Evolutionary conservation across 805 yeast species (phyloP), one percentile per base, ranked within the genome.

Genomic region (Saturnispora hagleri): DNA sequence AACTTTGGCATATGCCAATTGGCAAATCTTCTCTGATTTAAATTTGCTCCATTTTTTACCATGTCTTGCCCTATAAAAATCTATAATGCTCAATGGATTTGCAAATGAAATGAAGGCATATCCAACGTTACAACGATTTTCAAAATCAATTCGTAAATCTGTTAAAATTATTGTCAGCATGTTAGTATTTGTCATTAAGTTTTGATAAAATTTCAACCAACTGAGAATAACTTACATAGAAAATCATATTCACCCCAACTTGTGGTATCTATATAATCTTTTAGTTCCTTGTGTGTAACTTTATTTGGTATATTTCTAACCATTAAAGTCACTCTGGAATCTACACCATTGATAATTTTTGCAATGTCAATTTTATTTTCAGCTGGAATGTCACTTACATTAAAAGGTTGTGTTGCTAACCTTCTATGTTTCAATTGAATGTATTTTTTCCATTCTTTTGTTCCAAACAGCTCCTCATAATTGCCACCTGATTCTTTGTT

Each of bases 271-370:
- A 78, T 60, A 57, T 73, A 72, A 31, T 67, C 68, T 55, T 77
- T 73, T 41, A 78, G 67, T 56, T 71, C 69, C 34, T 68, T 63
- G 55, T 74, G 78, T 45, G 64, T 72, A 31, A 76, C 69, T 57
- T 75, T 76, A 60, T 77, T 78, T 31, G 82, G 82, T 43, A 77
- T 76, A 53, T 77, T 77, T 50, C 79, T 69, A 34, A 77, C 68
- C 82, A 77, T 76, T 40, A 77, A 59, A 0, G 82, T 77, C 9
- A 71, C 72, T 38, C 82, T 64, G 36, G 65, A 64, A 54, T 77
- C 81, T 35, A 57, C 53, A 1, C 79, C 79, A 4, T 56, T 48
- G 13, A 64, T 62, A 46, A 76, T 75, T n/a, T 67, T 63, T 4
- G 57, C 61, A 22, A 76, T 61, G 53, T 73, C 70, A 24, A 75